These are phyloP conservation scores for Pythium aquatile DNA, from an alignment of 352 stramenopile species.

Conservation along the genomic window DNA sequence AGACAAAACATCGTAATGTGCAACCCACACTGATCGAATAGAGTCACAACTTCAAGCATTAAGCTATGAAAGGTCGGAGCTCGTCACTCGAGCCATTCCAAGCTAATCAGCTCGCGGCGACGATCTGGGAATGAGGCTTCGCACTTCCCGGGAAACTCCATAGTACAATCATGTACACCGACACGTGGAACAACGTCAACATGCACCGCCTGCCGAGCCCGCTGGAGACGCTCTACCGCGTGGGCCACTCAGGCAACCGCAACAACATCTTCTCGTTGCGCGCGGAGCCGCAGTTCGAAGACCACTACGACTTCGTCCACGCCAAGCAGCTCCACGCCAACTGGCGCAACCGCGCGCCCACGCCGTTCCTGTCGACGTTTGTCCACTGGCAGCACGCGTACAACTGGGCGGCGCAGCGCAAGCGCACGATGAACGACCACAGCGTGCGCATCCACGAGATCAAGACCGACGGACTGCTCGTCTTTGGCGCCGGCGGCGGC, in stretches of 20 bases:
- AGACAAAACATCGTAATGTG: too few relatives aligned
- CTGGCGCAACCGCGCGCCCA: neutral
- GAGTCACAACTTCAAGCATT: too few relatives aligned
- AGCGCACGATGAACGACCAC: neutral
- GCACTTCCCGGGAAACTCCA: too few relatives aligned
- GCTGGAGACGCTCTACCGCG: constrained; percentile 7
- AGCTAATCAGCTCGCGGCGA: too few relatives aligned
- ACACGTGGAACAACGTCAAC: neutral
- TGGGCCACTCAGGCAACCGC: constrained; percentile 6
- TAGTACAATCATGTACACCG: neutral
- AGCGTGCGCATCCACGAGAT: constrained; percentile 5
- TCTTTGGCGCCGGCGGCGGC: constrained; percentile 7
- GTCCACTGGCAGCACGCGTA: neutral
- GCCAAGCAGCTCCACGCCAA: neutral
- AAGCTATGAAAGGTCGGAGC: too few relatives aligned
- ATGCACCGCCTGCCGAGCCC: neutral
- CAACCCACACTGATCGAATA: too few relatives aligned
- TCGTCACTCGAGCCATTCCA: too few relatives aligned
- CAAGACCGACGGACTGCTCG: neutral
- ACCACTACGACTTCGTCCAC: neutral
- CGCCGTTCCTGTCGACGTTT: constrained; percentile 8
- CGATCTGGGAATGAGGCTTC: too few relatives aligned
- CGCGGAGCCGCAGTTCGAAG: neutral
- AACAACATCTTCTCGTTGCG: neutral
- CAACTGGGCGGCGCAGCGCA: constrained; percentile 2